A percentile compares a stretch with the other conserved stretches of the same genome.
These are phyloP conservation scores for Geotrichum histeridarum DNA, from an alignment of 1,139 yeast species.

Conservation along the genomic window DNA sequence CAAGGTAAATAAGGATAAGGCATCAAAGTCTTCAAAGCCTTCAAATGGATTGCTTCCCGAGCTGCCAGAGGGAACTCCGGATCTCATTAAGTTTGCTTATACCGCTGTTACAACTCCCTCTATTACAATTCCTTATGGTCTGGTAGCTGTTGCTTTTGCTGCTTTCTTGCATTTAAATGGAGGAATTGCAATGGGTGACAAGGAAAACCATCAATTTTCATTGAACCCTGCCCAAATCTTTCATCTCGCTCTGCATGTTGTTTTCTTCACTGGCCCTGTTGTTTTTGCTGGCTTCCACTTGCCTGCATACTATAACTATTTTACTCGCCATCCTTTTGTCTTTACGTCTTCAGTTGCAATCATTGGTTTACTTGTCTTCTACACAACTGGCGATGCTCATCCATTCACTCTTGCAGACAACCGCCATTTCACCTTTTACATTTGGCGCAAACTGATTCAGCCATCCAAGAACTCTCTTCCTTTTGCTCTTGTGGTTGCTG, in stretches of 20 bases:
- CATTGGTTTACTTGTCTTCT: background rate
- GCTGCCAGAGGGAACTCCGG: background rate
- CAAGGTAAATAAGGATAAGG: background rate
- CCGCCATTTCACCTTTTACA: conserved; percentile 85
- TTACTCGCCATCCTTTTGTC: conserved; percentile 1
- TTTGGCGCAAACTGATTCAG: conserved; percentile 54
- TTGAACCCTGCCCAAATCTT: conserved; percentile 76
- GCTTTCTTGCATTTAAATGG: conserved; percentile 59
- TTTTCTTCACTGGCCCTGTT: conserved; percentile 61
- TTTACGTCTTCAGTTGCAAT: background rate
- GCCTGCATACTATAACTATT: background rate
- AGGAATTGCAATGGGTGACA: conserved; percentile 83
- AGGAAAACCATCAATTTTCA: conserved; percentile 70
- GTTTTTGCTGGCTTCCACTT: background rate
- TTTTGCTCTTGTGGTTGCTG: conserved; percentile 13
- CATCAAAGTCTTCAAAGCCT: background rate
- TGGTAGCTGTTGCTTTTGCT: conserved; percentile 51
- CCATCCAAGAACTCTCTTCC: conserved; percentile 26
- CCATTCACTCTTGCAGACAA: conserved; percentile 92
- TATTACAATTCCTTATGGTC: conserved; percentile 47
- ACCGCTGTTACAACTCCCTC: conserved; percentile 22
- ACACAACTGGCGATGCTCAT: conserved; percentile 47
- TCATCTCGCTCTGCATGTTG: conserved; percentile 63
- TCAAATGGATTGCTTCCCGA: background rate
- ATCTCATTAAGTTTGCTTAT: conserved; percentile 10